Evolutionary conservation across 495 filamentous ascomycete genomes (phyloP), one percentile per base, ranked within the genome.

Genomic region (Chaetomidium leptoderma): DNA sequence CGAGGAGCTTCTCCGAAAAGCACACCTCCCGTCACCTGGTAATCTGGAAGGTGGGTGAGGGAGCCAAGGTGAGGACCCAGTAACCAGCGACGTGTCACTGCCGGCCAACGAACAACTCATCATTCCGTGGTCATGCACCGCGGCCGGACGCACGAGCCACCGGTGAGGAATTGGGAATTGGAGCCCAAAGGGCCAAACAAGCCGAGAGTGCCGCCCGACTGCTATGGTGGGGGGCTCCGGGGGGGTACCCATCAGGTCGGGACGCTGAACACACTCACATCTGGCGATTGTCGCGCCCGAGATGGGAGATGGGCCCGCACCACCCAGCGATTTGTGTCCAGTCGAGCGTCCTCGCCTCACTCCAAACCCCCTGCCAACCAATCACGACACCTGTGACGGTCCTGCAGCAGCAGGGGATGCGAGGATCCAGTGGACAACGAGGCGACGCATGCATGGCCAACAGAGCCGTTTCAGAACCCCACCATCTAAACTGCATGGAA

Each of bases 161-260:
- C 6, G 24, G 19, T 10, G 33, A 47, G n/a, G 21, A 13, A 7
- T 10, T 3, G 1, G 24, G 43, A 8, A 45, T 55, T 55, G 50
- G 26, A 44, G 60, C 55, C 60, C 55, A 62, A 58, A 32, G n/a
- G n/a, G n/a, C n/a, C n/a, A n/a, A n/a, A n/a, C n/a, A n/a, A 57
- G 53, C 59, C 59, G 59, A 57, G 48, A 19, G 26, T 61, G 53
- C 58, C 57, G 57, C 49, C 49, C 42, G 11, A n/a, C 39, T 17
- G 33, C 33, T 30, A 37, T 29, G 54, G 37, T 52, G 35, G 27
- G 17, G n/a, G n/a, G 46, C 27, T 46, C 40, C 10, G n/a, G 9
- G n/a, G 17, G 30, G 44, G 24, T 13, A 19, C 27, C 30, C 29
- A n/a, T 46, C 27, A n/a, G 21, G 40, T 32, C 26, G 43, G 43